Evolutionary conservation across 306 rosid species (phyloP), one percentile per base, ranked within the genome.

Genomic region (Urtica urens): DNA sequence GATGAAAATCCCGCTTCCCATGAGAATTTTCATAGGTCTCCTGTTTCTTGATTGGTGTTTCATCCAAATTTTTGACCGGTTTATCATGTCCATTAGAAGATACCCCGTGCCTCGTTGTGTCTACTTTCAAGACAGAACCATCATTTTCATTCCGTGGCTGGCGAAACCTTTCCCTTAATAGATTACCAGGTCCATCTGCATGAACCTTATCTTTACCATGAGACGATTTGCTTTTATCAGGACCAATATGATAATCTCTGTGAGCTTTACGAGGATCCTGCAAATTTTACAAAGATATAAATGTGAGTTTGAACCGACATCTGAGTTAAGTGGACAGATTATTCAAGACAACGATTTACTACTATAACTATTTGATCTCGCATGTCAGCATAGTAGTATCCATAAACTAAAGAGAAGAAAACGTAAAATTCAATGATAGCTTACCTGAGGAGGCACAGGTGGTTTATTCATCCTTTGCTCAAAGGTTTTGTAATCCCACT

Each of bases 401-500:
- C 38, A 30, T 15, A 49, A 49, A 29, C 24, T 30, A 15, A 18
- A 27, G 23, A 6, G 38, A 24, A 14, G 12, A 14, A 46, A 47
- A 12, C 14, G n/a, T n/a, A 35, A 25, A 56, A 40, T 46, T 25
- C 39, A 53, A 58, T 34, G 33, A 66, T 6, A 61, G 23, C 58
- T 62, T 64, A 85, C 95, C 92, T 77, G 80, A 38, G 60, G 41
- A 45, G 40, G 10, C 23, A 67, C 40, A 58, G 92, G 43, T 55
- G 87, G 73, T 54, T 61, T 79, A 23, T 73, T 70, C 94, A 81
- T 85, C 68, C 85, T 82, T 48, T 71, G 70, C 55, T 77, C 93
- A 58, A 90, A 85, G 58, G 80, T 78, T 65, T 51, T 71, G 65
- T 84, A 67, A 53, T 90, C 96, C 94, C 99, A 90, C 62, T 52